Conservation (phyloP, 768 basidiomycete species). For the Nevesoporus exiguus region DNA sequence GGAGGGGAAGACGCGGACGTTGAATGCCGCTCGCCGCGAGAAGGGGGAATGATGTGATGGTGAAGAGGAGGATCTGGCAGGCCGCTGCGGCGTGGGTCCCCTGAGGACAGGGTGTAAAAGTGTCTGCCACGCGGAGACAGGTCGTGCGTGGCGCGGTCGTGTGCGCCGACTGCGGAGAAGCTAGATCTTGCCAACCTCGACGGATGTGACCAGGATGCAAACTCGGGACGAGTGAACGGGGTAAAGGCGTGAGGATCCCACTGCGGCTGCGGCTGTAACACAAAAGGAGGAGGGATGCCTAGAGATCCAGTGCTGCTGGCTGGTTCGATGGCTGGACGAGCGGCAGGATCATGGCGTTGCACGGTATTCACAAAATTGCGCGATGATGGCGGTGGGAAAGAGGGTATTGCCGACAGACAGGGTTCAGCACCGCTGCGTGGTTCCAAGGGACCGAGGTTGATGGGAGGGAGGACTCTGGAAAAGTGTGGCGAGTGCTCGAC, state of each 20-base stretch:
- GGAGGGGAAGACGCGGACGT: conserved; percentile 12
- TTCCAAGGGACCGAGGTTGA: conserved; percentile 17
- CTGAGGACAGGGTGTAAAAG: conserved; percentile 10
- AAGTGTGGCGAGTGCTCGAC: conserved; percentile 25
- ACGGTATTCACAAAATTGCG: conserved; percentile 13
- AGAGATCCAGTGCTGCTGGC: conserved; percentile 8
- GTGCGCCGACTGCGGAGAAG: conserved; percentile 15
- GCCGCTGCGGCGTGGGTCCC: conserved; percentile 10
- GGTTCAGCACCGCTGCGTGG: conserved; percentile 13
- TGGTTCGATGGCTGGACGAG: conserved; percentile 17
- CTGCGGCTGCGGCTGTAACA: conserved; percentile 63
- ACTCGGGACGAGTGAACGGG: conserved; percentile 36
- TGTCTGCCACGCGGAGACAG: conserved; percentile 9
- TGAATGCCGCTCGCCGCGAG: conserved; percentile 14
- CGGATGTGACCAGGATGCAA: conserved; percentile 33
- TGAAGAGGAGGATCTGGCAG: conserved; percentile 15
- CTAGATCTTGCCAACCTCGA: conserved; percentile 28
- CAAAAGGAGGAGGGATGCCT: conserved; percentile 52
- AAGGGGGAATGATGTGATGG: conserved; percentile 19
- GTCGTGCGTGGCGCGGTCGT: conserved; percentile 5
- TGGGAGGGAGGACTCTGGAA: conserved; percentile 31
- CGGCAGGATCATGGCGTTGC: conserved; percentile 20
- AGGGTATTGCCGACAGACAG: conserved; percentile 20
- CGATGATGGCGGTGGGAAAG: conserved; percentile 28
- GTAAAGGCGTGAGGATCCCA: conserved; percentile 51